Evolutionary conservation across 805 yeast species (phyloP).

Genomic region (Wickerhamiella occidentalis): DNA sequence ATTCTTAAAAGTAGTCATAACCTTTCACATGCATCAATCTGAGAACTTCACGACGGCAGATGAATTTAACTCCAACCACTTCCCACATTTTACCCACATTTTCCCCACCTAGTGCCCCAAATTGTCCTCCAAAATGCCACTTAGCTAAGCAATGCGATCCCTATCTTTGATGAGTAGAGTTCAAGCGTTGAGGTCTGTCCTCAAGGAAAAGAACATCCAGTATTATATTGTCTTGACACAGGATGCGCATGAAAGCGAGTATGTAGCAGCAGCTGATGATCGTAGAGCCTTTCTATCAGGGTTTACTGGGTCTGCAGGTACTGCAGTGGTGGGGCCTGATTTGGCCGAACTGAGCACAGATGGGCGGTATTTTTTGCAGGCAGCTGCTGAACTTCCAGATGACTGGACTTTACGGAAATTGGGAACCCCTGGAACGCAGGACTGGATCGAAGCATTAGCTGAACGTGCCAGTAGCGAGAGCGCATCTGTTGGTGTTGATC

Average conservation of each 20-base stretch:
- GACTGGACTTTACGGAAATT: constrained; percentile 75
- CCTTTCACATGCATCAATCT: too few relatives aligned
- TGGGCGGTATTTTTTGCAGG: constrained; percentile 90
- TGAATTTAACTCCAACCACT: too few relatives aligned
- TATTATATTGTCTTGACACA: constrained; percentile 75
- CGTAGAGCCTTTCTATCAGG: constrained; percentile 72
- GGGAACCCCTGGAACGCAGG: constrained; percentile 54
- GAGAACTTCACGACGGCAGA: too few relatives aligned
- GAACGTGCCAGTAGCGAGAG: constrained; percentile 38
- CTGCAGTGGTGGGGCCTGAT: constrained; percentile 64
- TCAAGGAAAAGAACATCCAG: constrained; percentile 52
- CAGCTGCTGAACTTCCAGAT: constrained; percentile 63
- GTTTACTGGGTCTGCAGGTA: constrained; percentile 88
- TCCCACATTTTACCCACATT: too few relatives aligned
- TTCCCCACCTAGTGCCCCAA: constrained; percentile 5
- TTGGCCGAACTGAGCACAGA: constrained; percentile 81
- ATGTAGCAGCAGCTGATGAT: constrained; percentile 69
- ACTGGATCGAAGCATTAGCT: constrained; percentile 74
- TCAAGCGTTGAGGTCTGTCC: constrained; percentile 42
- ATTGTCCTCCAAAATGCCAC: background rate
- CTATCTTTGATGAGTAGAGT: constrained; percentile 1
- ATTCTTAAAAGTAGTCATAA: too few relatives aligned
- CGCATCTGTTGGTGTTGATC: constrained; percentile 71
- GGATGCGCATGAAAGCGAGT: constrained; percentile 90
- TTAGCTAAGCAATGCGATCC: background rate